These are phyloP conservation scores for Tricladium varicosporioides DNA, from an alignment of 2,329 filamentous ascomycete genomes.

Conservation along the genomic window DNA sequence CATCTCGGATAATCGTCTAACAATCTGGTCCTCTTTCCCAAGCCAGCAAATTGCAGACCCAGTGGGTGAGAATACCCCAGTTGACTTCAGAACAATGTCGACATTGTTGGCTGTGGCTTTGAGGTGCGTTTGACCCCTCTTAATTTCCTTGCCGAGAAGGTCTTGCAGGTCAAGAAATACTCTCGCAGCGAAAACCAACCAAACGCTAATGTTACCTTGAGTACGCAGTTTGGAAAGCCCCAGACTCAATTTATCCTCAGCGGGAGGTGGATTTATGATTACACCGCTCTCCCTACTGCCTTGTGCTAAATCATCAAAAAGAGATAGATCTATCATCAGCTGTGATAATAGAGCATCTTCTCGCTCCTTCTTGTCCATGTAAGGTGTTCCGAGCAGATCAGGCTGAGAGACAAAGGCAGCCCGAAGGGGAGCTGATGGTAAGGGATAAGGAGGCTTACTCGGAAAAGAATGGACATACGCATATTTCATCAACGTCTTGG, in stretches of 20 bases:
- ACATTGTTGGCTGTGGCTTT: not conserved
- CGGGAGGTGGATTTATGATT: not conserved
- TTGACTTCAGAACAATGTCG: not conserved
- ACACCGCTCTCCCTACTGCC: not conserved
- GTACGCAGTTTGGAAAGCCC: not conserved
- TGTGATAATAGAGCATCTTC: constrained; percentile 2
- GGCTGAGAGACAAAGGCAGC: not conserved
- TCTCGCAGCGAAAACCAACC: not conserved
- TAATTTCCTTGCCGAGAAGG: constrained; percentile 1
- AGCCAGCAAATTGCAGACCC: not conserved
- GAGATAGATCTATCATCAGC: not conserved
- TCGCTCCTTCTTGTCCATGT: constrained; percentile 1
- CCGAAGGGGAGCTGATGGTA: not conserved
- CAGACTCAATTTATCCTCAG: not conserved
- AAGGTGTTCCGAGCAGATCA: not conserved
- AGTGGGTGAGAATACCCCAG: not conserved
- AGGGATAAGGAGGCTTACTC: not conserved
- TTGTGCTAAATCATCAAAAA: not conserved
- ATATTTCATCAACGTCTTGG: constrained; percentile 1
- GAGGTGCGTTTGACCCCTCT: not conserved
- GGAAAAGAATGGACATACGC: not conserved
- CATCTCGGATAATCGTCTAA: not conserved
- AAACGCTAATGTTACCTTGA: not conserved
- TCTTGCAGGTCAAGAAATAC: constrained; percentile 1
- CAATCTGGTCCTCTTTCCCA: not conserved